Conservation (phyloP, 2,329 filamentous ascomycete genomes). For the Malbranchea zuffiana region DNA sequence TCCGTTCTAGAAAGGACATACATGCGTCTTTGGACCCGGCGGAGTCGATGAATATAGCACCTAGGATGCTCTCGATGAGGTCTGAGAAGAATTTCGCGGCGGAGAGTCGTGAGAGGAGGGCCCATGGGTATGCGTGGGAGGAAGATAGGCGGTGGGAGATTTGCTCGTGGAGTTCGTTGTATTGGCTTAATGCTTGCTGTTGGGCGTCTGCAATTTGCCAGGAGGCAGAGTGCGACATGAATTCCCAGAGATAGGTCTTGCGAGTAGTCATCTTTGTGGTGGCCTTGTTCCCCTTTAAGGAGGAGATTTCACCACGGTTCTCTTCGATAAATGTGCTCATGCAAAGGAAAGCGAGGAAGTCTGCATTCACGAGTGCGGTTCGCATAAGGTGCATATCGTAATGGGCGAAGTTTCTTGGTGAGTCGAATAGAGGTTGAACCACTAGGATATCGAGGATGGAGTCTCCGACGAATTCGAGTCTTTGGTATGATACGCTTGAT, state of each 20-base stretch:
- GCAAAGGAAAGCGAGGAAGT: slow-evolving; percentile 66
- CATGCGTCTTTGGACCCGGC: slow-evolving; percentile 51
- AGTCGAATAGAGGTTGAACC: slow-evolving; percentile 48
- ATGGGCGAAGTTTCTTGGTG: slow-evolving; percentile 39
- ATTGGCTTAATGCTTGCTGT: slow-evolving; percentile 35
- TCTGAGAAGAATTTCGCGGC: slow-evolving; percentile 74
- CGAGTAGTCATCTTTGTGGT: slow-evolving; percentile 23
- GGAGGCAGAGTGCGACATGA: slow-evolving; percentile 50
- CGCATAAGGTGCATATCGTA: slow-evolving; percentile 65
- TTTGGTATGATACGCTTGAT: slow-evolving; percentile 50
- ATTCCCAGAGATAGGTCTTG: slow-evolving; percentile 53
- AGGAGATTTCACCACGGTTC: slow-evolving; percentile 13
- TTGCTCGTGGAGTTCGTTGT: slow-evolving; percentile 37
- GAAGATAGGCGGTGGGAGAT: slow-evolving; percentile 43
- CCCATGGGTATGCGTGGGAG: slow-evolving; percentile 62
- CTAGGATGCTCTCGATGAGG: slow-evolving; percentile 67
- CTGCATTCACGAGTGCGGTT: slow-evolving; percentile 65
- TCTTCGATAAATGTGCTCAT: slow-evolving; percentile 41
- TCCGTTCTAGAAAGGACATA: slow-evolving; percentile 45
- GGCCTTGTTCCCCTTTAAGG: slow-evolving; percentile 7
- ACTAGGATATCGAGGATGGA: slow-evolving; percentile 71
- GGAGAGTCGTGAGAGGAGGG: slow-evolving; percentile 52
- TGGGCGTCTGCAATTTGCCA: slow-evolving; percentile 40
- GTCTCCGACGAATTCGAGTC: slow-evolving; percentile 82
- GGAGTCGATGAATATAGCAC: slow-evolving; percentile 74